Percentiles rank a stretch among this genome's conserved stretches.
These are phyloP conservation scores for Morella rubra DNA, from an alignment of 306 rosid species.

Conservation along the genomic window DNA sequence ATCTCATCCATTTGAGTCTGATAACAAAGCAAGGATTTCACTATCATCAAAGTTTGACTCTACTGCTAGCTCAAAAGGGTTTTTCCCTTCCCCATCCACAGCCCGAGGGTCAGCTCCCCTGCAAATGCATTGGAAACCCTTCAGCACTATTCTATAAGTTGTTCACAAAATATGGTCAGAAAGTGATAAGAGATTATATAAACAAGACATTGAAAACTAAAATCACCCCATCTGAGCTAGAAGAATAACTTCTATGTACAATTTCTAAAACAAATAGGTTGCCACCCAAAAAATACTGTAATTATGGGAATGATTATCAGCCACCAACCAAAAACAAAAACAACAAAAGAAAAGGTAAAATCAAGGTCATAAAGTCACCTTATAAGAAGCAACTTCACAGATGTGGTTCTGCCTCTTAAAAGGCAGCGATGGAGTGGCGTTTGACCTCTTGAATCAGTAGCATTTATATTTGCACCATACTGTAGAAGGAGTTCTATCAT, in stretches of 20 bases:
- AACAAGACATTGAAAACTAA: slow-evolving; percentile 6
- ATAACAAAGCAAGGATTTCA: slow-evolving; percentile 53
- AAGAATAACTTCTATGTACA: not conserved
- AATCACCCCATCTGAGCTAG: not conserved
- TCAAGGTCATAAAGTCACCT: slow-evolving; percentile 51
- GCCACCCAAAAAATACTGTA: slow-evolving; percentile 2
- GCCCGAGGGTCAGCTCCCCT: slow-evolving; percentile 96
- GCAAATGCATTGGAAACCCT: slow-evolving; percentile 28
- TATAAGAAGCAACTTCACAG: slow-evolving; percentile 71
- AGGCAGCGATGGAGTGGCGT: slow-evolving; percentile 83
- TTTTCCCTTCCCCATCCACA: slow-evolving; percentile 81
- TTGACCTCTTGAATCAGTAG: slow-evolving; percentile 69
- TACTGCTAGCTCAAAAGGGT: slow-evolving; percentile 63
- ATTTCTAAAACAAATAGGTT: not conserved
- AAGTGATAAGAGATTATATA: slow-evolving; percentile 4
- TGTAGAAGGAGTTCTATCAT: slow-evolving; percentile 98
- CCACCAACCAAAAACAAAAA: not conserved
- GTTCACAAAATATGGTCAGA: not conserved
- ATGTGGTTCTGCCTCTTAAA: slow-evolving; percentile 55
- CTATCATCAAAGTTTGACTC: slow-evolving; percentile 66
- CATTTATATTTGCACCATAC: slow-evolving; percentile 86
- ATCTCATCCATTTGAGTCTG: slow-evolving; percentile 70
- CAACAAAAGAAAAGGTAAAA: slow-evolving; percentile 18
- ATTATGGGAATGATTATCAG: not conserved
- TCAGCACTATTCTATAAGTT: slow-evolving; percentile 22